Conservation (phyloP, 768 basidiomycete genomes). For the Boletus patriciae region DNA sequence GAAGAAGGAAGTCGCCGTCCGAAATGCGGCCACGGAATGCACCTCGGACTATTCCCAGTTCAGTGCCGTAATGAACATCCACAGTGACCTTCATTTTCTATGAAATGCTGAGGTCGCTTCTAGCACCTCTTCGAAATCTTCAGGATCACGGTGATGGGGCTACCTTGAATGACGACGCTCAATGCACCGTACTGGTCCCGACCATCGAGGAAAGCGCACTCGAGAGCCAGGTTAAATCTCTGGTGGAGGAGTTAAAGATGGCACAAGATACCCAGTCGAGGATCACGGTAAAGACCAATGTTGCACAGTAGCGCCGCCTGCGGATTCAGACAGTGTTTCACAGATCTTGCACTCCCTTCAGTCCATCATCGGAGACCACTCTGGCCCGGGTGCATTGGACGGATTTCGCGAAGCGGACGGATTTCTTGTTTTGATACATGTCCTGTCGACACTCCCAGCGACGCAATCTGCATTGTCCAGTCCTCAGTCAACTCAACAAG, state of each 20-base stretch:
- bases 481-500: conserved; percentile 39
- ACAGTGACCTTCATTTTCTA: not conserved
- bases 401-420: conserved; percentile 83
- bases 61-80: no score
- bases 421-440: conserved; percentile 71
- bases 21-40: no score
- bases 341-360: conserved; percentile 69
- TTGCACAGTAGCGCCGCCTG: not conserved
- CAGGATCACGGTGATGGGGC: conserved; percentile 46
- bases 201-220: conserved; percentile 1
- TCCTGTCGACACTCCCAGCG: conserved; percentile 57
- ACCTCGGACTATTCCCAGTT: not conserved
- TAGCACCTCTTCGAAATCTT: conserved; percentile 57
- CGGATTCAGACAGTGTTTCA: not conserved
- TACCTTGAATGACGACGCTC: conserved; percentile 29
- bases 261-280: conserved; percentile 47
- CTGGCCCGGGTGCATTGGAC: conserved; percentile 52
- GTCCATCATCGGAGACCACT: conserved; percentile 64
- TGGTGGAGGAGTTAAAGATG: conserved; percentile 68
- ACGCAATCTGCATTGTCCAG: conserved; percentile 28
- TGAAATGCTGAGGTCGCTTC: conserved; percentile 58
- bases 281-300: conserved; percentile 48
- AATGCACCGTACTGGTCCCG: not conserved
- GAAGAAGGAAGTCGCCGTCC: not conserved
- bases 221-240: conserved; percentile 60